Evolutionary conservation across 1,284 basidiomycete genomes (phyloP), one percentile per base, ranked within the genome.

Genomic region (Leccinum griseonigrum): DNA sequence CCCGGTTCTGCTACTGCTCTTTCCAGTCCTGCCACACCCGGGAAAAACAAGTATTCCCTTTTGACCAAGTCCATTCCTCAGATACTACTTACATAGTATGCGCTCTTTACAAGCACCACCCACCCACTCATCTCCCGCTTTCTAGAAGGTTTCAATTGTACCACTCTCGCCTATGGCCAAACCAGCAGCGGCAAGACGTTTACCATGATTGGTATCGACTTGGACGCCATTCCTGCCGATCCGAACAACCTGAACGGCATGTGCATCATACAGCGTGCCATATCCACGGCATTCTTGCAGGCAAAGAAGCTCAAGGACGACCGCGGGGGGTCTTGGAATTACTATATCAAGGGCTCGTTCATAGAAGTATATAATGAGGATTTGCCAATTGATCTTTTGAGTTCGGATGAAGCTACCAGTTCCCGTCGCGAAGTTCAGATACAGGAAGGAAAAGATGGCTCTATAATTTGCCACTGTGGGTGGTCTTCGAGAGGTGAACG

Each of bases 331-430:
- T 76, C 85, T 51, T 91, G 93, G 85, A 85, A 81, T 66, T 95
- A 78, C 76, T 87, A 73, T 68, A 78, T 93, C 73, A 94, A 92
- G 77, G 90, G 88, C 57, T 92, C 90, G 43, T 98, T 96, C 79
- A 90, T 99, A 69, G 97, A 99, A 81, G 87, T 99, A 63, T 99
- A 99, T 80, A 98, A 99, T 76, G 97, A 98, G 79, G 94, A 97
- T 79, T 85, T 97, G 61, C 22, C 22, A 26, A 92, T 97, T 71
- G 94, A 97, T 78, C 80, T 97, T 61, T 81, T 97, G 56, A 87
- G 86, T 61, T 79, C 87, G 69, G 88, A 92, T 63, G 87, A 88
- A 60, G 77, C 80, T 26, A 80, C 79, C 22, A 84, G 83, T 38
- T 83, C 79, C 26, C 83, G 87, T 62, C 88, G 92, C 53, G 91